A percentile compares a stretch with the other conserved stretches of the same genome.
phyloP scores from a whole-genome alignment of 805 yeast genomes.

The Candida lessepsii region DNA sequence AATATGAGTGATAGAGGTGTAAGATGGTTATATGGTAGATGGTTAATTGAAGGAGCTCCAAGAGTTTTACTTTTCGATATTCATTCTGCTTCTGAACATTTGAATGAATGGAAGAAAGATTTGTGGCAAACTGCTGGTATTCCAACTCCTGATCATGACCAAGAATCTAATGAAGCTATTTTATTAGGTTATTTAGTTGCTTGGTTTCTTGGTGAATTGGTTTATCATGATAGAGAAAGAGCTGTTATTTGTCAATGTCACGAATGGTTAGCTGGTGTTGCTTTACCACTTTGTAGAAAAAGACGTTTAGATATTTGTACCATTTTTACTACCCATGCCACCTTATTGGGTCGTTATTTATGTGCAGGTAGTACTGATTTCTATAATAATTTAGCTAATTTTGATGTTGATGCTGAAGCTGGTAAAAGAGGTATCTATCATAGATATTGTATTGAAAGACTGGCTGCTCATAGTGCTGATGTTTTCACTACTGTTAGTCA shows the following conservation, averaged over 20 bases:
- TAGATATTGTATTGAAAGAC: slow-evolving; percentile 93
- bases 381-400: slow-evolving; percentile 81
- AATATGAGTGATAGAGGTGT: slow-evolving; percentile 84
- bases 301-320: slow-evolving; percentile 92
- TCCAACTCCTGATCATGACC: slow-evolving; percentile 88
- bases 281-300: slow-evolving; percentile 86
- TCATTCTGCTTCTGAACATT: slow-evolving; percentile 61
- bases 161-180: slow-evolving; percentile 89
- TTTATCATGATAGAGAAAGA: slow-evolving; percentile 75
- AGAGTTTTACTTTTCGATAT: slow-evolving; percentile 86
- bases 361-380: slow-evolving; percentile 98
- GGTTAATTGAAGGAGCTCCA: slow-evolving; percentile 98
- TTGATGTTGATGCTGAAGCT: slow-evolving; percentile 97
- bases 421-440: slow-evolving; percentile 97
- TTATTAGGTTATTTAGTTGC: slow-evolving; percentile 90
- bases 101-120: slow-evolving; percentile 94
- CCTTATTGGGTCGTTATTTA: slow-evolving; percentile 87
- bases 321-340: slow-evolving; percentile 96
- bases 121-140: slow-evolving; percentile 89
- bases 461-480: slow-evolving; percentile 94
- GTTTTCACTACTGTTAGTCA: slow-evolving; percentile 97
- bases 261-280: slow-evolving; percentile 98
- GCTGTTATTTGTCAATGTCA: slow-evolving; percentile 95
- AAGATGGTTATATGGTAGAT: slow-evolving; percentile 81
- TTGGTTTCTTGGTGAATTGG: slow-evolving; percentile 95